Evolutionary conservation across 805 yeast species (phyloP), one percentile per base, ranked within the genome.

Genomic region (Wickerhamiella spandovensis): DNA sequence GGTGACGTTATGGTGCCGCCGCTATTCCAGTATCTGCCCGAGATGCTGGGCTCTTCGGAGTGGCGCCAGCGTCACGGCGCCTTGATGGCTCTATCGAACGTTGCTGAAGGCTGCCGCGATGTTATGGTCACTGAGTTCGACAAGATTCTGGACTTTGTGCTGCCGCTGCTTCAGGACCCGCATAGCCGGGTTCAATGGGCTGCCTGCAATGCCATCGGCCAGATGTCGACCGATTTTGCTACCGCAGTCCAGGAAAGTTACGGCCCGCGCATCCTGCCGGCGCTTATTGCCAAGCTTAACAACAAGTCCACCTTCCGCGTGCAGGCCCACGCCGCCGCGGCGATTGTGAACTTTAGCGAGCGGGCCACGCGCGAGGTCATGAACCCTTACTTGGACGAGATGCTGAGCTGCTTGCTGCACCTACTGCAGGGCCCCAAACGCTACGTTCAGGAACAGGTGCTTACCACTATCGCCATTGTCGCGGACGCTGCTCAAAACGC

Each of bases 11-110:
- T 92, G 54, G 94, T 95, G 12, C 82, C 81, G 18, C 94, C 95
- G 17, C 71, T 92, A 51, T 92, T 92, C 70, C 84, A 83, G 62
- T 83, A 78, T 64, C 72, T 92, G 52, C 95, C 96, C 18, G 78
- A 77, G 51, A 85, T 92, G 95, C 67, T 86, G 20, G 70, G 71
- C 50, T 81, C 95, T 1, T 63, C 70, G 30, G 76, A 78, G 53
- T 92, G 98, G 98, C 81, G 95, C 65, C 95, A 88, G 64, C 82
- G 96, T 54, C 95, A 89, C 64, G 98, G 95, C 22, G 95, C 97
- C 1, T 70, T 92, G 50, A 92, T 92, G 97, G 97, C 97, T 0
- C 71, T 92, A 24, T 88, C 97, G 0, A 81, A 95, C 5, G 95
- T 95, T 21, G 97, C 97, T 39, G 98, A 92, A 70, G 98, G 98